Percentiles rank a stretch among this genome's conserved stretches.
phyloP scores from a whole-genome alignment of 768 basidiomycete species.

The Psilocybe azurescens region DNA sequence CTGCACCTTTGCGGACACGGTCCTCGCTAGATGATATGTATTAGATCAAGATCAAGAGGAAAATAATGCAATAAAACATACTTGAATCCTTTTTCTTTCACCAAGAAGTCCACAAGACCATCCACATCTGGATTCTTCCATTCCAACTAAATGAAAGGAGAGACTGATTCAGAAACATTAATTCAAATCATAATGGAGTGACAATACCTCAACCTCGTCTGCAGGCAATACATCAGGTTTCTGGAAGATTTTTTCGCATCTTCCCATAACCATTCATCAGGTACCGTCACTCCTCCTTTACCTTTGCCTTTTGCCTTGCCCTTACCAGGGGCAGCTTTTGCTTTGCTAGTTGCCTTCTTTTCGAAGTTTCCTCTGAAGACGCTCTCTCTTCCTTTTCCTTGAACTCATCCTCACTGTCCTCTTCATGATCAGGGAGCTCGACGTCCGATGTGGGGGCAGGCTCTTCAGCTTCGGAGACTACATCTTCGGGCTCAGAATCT shows the following conservation, averaged over 20 bases:
- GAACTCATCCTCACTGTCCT: constrained; percentile 33
- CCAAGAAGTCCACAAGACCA: constrained; percentile 92
- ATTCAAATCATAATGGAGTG: background rate
- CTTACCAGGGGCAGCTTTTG: constrained; percentile 36
- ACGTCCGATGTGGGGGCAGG: constrained; percentile 52
- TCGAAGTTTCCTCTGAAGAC: constrained; percentile 29
- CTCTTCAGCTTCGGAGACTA: constrained; percentile 36
- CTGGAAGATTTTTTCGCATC: constrained; percentile 90
- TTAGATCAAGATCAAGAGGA: background rate
- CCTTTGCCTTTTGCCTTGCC: constrained; percentile 51
- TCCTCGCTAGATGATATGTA: constrained; percentile 74
- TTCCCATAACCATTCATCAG: constrained; percentile 97
- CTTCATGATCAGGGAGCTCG: constrained; percentile 40
- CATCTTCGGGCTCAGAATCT: constrained; percentile 29
- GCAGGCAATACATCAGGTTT: constrained; percentile 91
- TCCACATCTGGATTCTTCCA: constrained; percentile 95
- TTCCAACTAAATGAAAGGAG: constrained; percentile 64
- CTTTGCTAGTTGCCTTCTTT: constrained; percentile 44
- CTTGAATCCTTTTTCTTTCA: constrained; percentile 97
- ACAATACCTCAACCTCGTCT: constrained; percentile 81
- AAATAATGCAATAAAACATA: constrained; percentile 40
- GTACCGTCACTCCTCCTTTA: constrained; percentile 79
- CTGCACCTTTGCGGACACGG: constrained; percentile 92
- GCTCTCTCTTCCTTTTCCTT: constrained; percentile 28
- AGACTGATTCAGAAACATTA: background rate